Base-by-base conservation (phyloP, 129 eudicot genomes). In the Cynara cardunculus region DNA sequence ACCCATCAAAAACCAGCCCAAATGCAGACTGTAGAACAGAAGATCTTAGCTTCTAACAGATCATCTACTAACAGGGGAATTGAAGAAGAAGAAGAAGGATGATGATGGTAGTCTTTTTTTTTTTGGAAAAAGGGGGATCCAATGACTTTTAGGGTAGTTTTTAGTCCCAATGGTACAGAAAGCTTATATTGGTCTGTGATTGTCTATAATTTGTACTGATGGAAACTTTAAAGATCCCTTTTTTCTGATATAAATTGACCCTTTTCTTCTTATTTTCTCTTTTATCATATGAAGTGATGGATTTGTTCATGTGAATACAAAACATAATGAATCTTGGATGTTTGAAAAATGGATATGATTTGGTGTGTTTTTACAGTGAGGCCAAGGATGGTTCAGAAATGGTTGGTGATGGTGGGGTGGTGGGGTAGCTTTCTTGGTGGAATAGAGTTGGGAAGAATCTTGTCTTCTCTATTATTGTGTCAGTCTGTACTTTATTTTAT, bases 1-100 rank as follows among this genome's bases (percentile, higher is more conserved):
- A 31, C 59, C 37, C 78, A 37, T 74, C 41, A 21, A 27, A 69
- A 53, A 76, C 62, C 71, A 81, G 24, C 78, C 87, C 83, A 79
- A 86, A 88, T 76, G n/a, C n/a, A n/a, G n/a, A n/a, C n/a, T n/a
- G n/a, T n/a, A n/a, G n/a, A n/a, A n/a, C 64, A 81, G 85, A 74
- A 80, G 90, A 84, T 89, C 90, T 89, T 77, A 71, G 80, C 84
- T 70, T 74, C 84, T 85, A 86, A 76, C 86, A 84, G 88, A 84
- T 85, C 89, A 88, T 80, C 84, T 80, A 19, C 34, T 26, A 61
- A 53, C 62, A 71, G 66, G 66, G 77, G 83, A 59, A 30, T 41
- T 39, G 71, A 53, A 22, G 61, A 18, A 56, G 65, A 84, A 35
- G 80, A 46, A 28, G 75, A 81, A 73, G 1, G 46, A 37, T 37